phyloP scores from a whole-genome alignment of 495 filamentous ascomycete genomes.

The Chlorociboria aeruginascens region DNA sequence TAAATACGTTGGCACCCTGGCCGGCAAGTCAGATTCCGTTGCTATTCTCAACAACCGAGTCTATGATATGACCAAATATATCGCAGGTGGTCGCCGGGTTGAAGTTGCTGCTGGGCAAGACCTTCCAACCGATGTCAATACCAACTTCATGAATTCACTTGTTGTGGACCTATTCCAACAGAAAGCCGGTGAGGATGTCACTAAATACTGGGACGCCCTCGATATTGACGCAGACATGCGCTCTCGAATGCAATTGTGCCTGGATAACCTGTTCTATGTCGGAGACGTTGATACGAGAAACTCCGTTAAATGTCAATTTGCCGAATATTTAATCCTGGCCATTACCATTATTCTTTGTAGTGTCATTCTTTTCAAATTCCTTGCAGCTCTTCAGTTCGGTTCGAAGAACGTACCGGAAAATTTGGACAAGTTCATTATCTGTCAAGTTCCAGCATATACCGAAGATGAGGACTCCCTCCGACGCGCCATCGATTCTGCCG shows the following conservation, averaged over 20 bases:
- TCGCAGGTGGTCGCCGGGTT: slow-evolving; percentile 59
- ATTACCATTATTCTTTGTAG: slow-evolving; percentile 69
- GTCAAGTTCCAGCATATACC: slow-evolving; percentile 94
- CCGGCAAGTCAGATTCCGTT: slow-evolving; percentile 50
- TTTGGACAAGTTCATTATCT: slow-evolving; percentile 96
- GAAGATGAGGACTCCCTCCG: slow-evolving; percentile 96
- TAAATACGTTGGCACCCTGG: slow-evolving; percentile 62
- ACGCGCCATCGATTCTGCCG: slow-evolving; percentile 92
- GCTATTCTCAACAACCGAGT: slow-evolving; percentile 70
- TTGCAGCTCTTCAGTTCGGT: slow-evolving; percentile 89
- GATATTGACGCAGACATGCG: slow-evolving; percentile 40
- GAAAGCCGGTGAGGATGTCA: slow-evolving; percentile 67
- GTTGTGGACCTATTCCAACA: slow-evolving; percentile 70
- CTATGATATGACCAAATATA: slow-evolving; percentile 86
- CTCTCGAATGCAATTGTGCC: slow-evolving; percentile 63
- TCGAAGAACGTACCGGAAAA: slow-evolving; percentile 87
- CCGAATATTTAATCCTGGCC: slow-evolving; percentile 84
- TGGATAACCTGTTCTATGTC: slow-evolving; percentile 93
- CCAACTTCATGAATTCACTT: slow-evolving; percentile 70
- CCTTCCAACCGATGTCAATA: slow-evolving; percentile 38
- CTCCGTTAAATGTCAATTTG: slow-evolving; percentile 73
- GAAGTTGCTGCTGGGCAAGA: slow-evolving; percentile 38
- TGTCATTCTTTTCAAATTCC: slow-evolving; percentile 91
- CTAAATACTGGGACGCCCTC: slow-evolving; percentile 68
- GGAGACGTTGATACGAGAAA: slow-evolving; percentile 88